Percentiles rank a stretch among this genome's conserved stretches.
These are phyloP conservation scores for Ogataea trehaloabstinens DNA, from an alignment of 805 yeast genomes.

Conservation along the genomic window DNA sequence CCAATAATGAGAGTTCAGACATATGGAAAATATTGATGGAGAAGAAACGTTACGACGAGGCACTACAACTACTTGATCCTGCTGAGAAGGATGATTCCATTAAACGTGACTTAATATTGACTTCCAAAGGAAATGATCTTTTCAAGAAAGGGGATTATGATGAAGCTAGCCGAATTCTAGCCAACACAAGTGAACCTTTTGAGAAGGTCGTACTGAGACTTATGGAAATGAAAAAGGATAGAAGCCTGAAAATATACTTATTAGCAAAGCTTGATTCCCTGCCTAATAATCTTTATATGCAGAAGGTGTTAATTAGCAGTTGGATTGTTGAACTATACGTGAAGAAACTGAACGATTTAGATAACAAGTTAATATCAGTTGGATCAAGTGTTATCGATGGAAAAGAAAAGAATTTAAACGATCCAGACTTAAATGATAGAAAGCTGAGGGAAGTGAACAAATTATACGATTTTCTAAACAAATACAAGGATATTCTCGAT, in stretches of 20 bases:
- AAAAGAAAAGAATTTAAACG: constrained; percentile 6
- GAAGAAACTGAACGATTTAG: constrained; percentile 43
- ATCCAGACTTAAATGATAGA: constrained; percentile 24
- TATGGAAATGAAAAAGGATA: constrained; percentile 39
- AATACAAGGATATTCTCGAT: constrained; percentile 53
- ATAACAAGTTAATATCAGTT: constrained; percentile 25
- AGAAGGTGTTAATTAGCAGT: constrained; percentile 52
- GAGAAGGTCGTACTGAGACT: constrained; percentile 65
- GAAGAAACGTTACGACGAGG: constrained; percentile 58
- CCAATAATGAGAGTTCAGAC: constrained; percentile 65
- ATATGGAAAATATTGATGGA: constrained; percentile 70
- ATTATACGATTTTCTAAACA: constrained; percentile 48
- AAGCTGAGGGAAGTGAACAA: constrained; percentile 31
- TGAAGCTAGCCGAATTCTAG: constrained; percentile 57
- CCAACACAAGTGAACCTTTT: constrained; percentile 61
- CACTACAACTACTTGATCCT: constrained; percentile 42
- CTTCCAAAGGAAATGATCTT: constrained; percentile 53
- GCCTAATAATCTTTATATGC: constrained; percentile 35
- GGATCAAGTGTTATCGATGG: constrained; percentile 7
- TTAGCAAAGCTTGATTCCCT: constrained; percentile 37
- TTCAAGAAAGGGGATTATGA: constrained; percentile 28
- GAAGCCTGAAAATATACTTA: constrained; percentile 48
- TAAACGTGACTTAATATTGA: constrained; percentile 47
- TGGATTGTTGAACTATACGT: constrained; percentile 65
- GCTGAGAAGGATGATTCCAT: constrained; percentile 35